Conservation (phyloP, 2,329 filamentous ascomycete species). For the Acrodontium crateriforme region DNA sequence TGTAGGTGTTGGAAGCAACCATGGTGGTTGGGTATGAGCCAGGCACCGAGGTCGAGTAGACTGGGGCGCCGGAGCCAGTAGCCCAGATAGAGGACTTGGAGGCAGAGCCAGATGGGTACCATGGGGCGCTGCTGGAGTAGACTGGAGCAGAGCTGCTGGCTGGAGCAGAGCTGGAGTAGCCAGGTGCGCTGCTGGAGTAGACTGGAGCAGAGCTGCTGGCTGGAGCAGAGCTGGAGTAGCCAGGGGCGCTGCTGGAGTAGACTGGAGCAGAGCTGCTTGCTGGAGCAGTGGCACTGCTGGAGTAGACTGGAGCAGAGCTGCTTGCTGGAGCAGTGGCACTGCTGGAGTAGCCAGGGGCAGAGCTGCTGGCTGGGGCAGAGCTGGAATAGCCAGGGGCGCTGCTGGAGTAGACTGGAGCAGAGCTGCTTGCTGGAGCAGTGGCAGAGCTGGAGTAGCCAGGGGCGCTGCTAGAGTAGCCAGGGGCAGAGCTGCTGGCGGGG, state of each 20-base stretch:
- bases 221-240: conserved; percentile 2
- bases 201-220: conserved; percentile 8
- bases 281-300: too few species aligned
- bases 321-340: neutral
- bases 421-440: conserved; percentile 1
- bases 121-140: conserved; percentile 3
- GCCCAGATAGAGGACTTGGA: neutral
- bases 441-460: conserved; percentile 1
- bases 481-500: conserved; percentile 1
- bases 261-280: neutral
- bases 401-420: neutral
- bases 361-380: conserved; percentile 1
- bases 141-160: conserved; percentile 1
- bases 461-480: neutral
- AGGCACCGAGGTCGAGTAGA: conserved; percentile 4
- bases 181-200: conserved; percentile 8
- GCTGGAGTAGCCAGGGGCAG: neutral
- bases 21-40: conserved; percentile 11
- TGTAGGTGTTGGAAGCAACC: conserved; percentile 19
- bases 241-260: neutral
- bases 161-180: conserved; percentile 7
- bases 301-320: too few species aligned
- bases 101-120: conserved; percentile 8
- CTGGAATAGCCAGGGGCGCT: too few species aligned
- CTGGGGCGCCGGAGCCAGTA: conserved; percentile 1